Conservation (phyloP, 306 rosid genomes). For the Macrotyloma uniflorum region DNA sequence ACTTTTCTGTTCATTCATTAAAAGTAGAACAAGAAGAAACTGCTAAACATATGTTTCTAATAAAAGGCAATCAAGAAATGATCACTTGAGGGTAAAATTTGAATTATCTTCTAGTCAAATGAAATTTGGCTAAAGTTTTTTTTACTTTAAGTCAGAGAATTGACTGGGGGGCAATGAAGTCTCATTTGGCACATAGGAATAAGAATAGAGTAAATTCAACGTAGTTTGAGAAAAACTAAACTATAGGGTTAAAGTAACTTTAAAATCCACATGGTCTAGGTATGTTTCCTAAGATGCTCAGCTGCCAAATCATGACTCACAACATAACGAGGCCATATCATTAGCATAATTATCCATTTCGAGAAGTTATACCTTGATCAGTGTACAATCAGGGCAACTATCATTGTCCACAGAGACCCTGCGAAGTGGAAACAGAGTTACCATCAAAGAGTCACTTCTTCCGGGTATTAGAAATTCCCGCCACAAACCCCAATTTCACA, state of each 20-base stretch:
- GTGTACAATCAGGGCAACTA: conserved; percentile 62
- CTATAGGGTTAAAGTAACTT: conserved; percentile 9
- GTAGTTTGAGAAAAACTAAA: neutral
- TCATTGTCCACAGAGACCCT: conserved; percentile 88
- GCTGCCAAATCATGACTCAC: neutral
- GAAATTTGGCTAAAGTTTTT: conserved; percentile 14
- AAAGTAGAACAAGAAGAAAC: neutral
- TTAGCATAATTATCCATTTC: neutral
- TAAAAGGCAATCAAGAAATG: neutral
- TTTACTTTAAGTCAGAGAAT: neutral
- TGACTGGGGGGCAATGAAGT: conserved; percentile 8
- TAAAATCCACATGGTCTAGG: neutral
- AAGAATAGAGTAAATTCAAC: neutral
- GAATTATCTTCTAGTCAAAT: neutral
- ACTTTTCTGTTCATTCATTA: neutral
- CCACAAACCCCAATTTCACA: conserved; percentile 21
- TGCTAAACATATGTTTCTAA: neutral
- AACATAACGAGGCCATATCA: neutral
- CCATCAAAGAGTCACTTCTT: conserved; percentile 36
- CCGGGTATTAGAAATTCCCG: conserved; percentile 17
- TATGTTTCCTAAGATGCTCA: neutral
- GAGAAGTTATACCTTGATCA: conserved; percentile 65
- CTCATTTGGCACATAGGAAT: neutral
- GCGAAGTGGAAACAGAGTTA: conserved; percentile 39
- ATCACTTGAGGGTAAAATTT: neutral